Base-by-base conservation (phyloP, 1,139 yeast species). In the Blastobotrys indianensis region DNA sequence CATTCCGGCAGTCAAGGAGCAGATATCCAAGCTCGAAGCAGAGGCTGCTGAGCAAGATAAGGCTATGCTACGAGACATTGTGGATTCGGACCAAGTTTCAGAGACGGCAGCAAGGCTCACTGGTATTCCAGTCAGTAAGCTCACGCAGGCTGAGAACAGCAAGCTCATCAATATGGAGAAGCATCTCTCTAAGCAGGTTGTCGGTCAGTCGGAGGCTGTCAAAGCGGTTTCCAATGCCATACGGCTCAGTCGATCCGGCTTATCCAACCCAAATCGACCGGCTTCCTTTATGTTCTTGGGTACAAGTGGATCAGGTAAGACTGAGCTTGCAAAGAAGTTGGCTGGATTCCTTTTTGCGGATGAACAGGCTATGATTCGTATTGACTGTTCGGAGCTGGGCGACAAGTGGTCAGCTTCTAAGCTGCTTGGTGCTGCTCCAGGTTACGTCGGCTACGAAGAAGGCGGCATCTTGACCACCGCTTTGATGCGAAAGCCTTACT, bases 61-160 rank as follows among this genome's bases (percentile, higher is more conserved):
- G 47, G 70, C 82, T 15, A 71, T 92, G 75, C 77, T 87, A 51
- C 84, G 79, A 59, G 94, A 92, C 63, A 92, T 87, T 46, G 99
- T 92, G 48, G 92, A 92, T 48, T 72, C 94, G 16, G 97, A 92
- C 50, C 90, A 88, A 56, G 94, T 92, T 57, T 86, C 97, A 29
- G 97, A 92, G 67, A 92, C 97, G 29, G 97, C 97, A 28, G 97
- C 98, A 2, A 79, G 95, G 63, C 75, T 94, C 58, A 92, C 98
- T 10, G 98, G 98, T 63, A 90, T 92, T 52, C 98, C 98, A n/a
- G 97, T 92, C n/a, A 79, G 85, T 54, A 92, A 92, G 68, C 76
- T 92, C 60, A 85, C 95, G 2, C 96, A 88, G 69, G 94, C 97
- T 29, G 99, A 92, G 67, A 92, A 92, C 66, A 72, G 87, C 49